Evolutionary conservation across 1,139 yeast genomes (phyloP).

Genomic region (Blastobotrys illinoisensis): DNA sequence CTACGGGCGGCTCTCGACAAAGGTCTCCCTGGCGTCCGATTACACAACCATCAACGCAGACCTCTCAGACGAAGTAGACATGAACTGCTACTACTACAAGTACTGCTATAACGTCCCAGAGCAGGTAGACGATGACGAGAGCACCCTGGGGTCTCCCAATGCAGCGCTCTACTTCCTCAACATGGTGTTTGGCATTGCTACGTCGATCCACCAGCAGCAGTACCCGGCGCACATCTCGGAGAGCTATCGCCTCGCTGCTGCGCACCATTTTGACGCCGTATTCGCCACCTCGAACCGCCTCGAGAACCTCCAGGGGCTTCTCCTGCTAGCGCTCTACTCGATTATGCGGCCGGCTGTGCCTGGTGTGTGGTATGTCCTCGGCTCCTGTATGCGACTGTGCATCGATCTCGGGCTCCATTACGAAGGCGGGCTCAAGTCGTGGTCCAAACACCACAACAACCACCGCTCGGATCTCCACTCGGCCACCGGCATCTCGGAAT

Average conservation of each 20-base stretch:
- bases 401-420: constrained; percentile 81
- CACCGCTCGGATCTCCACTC: constrained; percentile 6
- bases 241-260: constrained; percentile 66
- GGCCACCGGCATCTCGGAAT: constrained; percentile 8
- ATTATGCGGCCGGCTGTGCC: constrained; percentile 52
- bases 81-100: constrained; percentile 44
- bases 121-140: constrained; percentile 7
- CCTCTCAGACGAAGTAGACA: constrained; percentile 25
- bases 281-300: constrained; percentile 55
- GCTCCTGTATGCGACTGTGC: constrained; percentile 71
- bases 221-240: constrained; percentile 66
- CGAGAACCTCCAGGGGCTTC: constrained; percentile 67
- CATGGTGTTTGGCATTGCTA: constrained; percentile 74
- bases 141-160: constrained; percentile 14
- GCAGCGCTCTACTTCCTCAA: constrained; percentile 54
- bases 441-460: constrained; percentile 19
- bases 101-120: constrained; percentile 20
- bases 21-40: constrained; percentile 56
- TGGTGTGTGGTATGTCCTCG: constrained; percentile 89
- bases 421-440: constrained; percentile 36
- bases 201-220: constrained; percentile 66
- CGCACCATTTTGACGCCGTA: constrained; percentile 53
- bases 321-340: constrained; percentile 64
- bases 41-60: constrained; percentile 45
- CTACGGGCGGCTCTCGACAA: constrained; percentile 60